Percentiles rank a stretch among this genome's conserved stretches.
Conservation (phyloP, 805 yeast genomes). For the Schwanniomyces polymorphus region DNA sequence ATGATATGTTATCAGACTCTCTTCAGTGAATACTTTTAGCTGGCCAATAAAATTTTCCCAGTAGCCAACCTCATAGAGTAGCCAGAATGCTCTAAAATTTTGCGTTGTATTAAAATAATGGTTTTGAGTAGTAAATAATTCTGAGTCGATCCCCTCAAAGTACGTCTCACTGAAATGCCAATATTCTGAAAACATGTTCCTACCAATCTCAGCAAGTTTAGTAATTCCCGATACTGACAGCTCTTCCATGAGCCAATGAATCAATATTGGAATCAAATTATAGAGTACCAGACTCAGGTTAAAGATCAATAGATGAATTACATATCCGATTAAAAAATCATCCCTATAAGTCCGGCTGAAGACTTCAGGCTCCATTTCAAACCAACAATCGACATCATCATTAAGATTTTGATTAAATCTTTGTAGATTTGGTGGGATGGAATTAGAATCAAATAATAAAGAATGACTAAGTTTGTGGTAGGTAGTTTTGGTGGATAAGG, state of each 20-base stretch:
- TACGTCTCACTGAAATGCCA: slow-evolving; percentile 19
- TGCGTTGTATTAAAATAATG: slow-evolving; percentile 6
- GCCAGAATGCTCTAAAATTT: slow-evolving; percentile 23
- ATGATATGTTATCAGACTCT: slow-evolving; percentile 9
- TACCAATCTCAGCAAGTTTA: slow-evolving; percentile 8
- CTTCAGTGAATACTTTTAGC: slow-evolving; percentile 8
- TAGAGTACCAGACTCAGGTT: slow-evolving; percentile 32
- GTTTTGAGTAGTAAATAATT: slow-evolving; percentile 12
- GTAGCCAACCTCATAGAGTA: slow-evolving; percentile 22
- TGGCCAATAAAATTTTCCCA: slow-evolving; percentile 25
- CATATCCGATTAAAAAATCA: slow-evolving; percentile 32
- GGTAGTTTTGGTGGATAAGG: slow-evolving; percentile 32
- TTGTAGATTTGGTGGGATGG: slow-evolving; percentile 23
- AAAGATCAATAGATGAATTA: slow-evolving; percentile 32
- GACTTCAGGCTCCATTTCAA: slow-evolving; percentile 29
- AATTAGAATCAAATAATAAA: slow-evolving; percentile 22
- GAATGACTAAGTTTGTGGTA: slow-evolving; percentile 31
- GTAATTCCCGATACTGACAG: slow-evolving; percentile 3
- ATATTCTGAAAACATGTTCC: slow-evolving; percentile 19
- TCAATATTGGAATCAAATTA: slow-evolving; percentile 30
- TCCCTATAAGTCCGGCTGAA: slow-evolving; percentile 18
- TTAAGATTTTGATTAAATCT: slow-evolving; percentile 20
- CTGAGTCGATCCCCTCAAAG: slow-evolving; percentile 11
- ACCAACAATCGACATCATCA: slow-evolving; percentile 39
- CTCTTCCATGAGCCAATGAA: slow-evolving; percentile 39